These are phyloP conservation scores for Moesziomyces parantarcticus DNA, from an alignment of 1,284 basidiomycete species.

Conservation along the genomic window DNA sequence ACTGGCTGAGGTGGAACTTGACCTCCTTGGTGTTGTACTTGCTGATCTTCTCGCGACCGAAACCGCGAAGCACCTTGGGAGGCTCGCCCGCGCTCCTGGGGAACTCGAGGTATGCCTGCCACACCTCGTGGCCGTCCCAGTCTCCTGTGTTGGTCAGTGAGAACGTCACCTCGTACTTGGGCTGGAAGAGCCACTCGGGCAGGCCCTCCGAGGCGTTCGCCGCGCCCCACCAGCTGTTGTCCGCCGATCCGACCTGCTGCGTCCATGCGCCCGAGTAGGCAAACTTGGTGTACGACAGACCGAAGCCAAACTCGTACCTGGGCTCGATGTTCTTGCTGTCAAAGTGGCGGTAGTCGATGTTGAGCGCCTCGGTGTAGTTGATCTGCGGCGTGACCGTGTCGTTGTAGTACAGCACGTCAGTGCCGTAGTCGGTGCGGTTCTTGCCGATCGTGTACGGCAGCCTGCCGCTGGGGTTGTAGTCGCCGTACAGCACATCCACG, in stretches of 20 bases:
- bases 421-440: constrained; percentile 48
- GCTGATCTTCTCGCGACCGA: constrained; percentile 48
- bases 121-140: constrained; percentile 57
- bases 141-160: constrained; percentile 53
- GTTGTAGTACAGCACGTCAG: constrained; percentile 54
- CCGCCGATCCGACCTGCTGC: constrained; percentile 35
- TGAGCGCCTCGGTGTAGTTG: constrained; percentile 58
- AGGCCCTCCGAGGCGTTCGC: constrained; percentile 32
- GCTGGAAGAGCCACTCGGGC: constrained; percentile 57
- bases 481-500: constrained; percentile 56
- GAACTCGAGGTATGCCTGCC: constrained; percentile 60
- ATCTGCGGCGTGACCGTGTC: constrained; percentile 44
- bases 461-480: constrained; percentile 57
- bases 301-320: constrained; percentile 56
- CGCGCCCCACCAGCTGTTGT: constrained; percentile 50
- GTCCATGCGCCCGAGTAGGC: constrained; percentile 41
- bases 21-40: constrained; percentile 34
- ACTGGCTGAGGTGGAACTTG: constrained; percentile 45
- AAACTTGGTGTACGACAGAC: constrained; percentile 61
- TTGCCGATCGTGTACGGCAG: constrained; percentile 62
- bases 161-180: constrained; percentile 49
- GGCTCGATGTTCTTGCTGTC: constrained; percentile 53
- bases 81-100: constrained; percentile 53
- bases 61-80: constrained; percentile 57
- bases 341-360: constrained; percentile 57